Base-by-base conservation (phyloP, 768 basidiomycete species). In the Holtermannia corniformis region DNA sequence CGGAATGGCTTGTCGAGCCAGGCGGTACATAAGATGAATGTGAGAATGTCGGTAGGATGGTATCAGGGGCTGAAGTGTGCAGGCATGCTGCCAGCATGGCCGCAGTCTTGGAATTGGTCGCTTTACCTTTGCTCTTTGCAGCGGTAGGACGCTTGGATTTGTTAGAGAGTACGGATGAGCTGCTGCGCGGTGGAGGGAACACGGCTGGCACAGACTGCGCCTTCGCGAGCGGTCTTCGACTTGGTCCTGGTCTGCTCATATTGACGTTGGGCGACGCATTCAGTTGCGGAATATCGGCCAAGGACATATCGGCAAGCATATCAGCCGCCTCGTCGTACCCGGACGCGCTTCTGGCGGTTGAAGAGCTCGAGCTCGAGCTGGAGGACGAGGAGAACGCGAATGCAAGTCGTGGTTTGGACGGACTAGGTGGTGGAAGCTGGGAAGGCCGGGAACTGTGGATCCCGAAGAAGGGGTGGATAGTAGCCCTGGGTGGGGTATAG, bases 391-490 rank as follows among this genome's bases (percentile, higher is more conserved):
- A 63, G 19, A 61, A 51, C 7, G 66, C 66, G 25, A 61, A 54
- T 23, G 61, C 27, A 32, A 63, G 24, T 5, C 63, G 63, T 52
- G 49, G 44, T 11, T 50, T 50, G 4, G 57, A 52, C 44, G 55
- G 27, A 0, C 56, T 54, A 3, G 61, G 55, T n/a, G 46, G 25
- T 24, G 57, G 54, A 3, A 51, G 26, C 2, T 54, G 44, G 40
- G 23, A 42, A 7, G 44, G 28, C 10, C 37, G 41, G 19, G 27
- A n/a, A 27, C 25, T 46, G n/a, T 48, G 41, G 5, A 48, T 26
- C 13, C 23, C 48, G 60, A 68, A 68, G 58, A 71, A 67, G 3
- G 67, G 70, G 54, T 68, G 70, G 2, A 67, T 50, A 11, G 62
- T 24, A 4, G 26, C 21, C 37, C 46, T 26, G 4, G 52, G 53